Evolutionary conservation across 495 filamentous ascomycete genomes (phyloP), one percentile per base, ranked within the genome.

Genomic region (Aspergillus panamensis): DNA sequence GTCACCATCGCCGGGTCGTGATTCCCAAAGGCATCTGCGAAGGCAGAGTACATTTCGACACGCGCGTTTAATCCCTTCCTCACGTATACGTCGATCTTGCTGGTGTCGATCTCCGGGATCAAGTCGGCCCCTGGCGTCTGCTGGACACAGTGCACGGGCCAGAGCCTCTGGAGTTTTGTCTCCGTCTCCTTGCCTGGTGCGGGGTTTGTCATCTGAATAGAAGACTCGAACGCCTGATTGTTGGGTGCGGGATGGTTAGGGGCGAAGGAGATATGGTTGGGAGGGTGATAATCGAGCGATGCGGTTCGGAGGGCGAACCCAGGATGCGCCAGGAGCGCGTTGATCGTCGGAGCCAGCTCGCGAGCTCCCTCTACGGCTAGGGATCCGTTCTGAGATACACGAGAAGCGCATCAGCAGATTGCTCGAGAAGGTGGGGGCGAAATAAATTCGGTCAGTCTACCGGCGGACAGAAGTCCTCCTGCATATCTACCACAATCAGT

Each of bases 401-500:
- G 5, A 19, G 19, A 29, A 48, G 20, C 43, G 4, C 47, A 52
- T 49, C 17, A 52, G 49, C 35, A 52, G 48, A 16, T 16, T 45
- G 20, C 35, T 31, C 29, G 35, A 25, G 49, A 13, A 55, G 14
- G 17, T 5, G 29, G 30, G 16, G 37, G 25, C 25, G 25, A 25
- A 25, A 3, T 0, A 35, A 44, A 37, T 29, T 40, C 8, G 31
- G 47, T 48, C 21, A 17, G 25, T 62, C 58, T 61, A 94, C 90
- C 21, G 93, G 93, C 58, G 89, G 90, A 72, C 91, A 96, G 73
- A 98, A 98, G 77, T 97, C 94, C 71, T 96, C 90, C 74, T 98
- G 94, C 73, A 96, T 79, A 69, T 97, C 92, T 19, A 97, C 86
- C 8, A 96, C 80, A 35, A 97, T 66, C 21, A 91, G 69, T 17